Evolutionary conservation across 805 yeast genomes (phyloP).

Genomic region (Ogataea zsoltii): DNA sequence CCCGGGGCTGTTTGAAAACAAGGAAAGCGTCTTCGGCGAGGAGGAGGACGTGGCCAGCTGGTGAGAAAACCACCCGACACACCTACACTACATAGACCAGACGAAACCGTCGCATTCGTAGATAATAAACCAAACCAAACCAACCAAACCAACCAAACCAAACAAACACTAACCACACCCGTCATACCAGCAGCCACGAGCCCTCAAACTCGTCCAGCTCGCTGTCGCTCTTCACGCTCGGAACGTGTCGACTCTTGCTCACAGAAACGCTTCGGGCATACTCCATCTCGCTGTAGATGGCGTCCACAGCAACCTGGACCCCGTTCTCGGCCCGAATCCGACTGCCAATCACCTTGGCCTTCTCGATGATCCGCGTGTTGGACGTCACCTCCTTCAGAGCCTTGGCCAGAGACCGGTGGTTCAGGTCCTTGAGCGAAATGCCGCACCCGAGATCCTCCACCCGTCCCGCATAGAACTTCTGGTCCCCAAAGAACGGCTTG

Average conservation of each 20-base stretch:
- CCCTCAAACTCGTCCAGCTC: constrained; percentile 27
- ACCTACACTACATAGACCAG: not conserved
- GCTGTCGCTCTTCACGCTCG: constrained; percentile 16
- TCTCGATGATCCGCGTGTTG: constrained; percentile 63
- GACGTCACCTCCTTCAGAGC: constrained; percentile 72
- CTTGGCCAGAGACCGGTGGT: constrained; percentile 57
- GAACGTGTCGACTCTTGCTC: constrained; percentile 40
- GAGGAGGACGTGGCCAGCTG: constrained; percentile 95
- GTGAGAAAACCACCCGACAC: constrained; percentile 40
- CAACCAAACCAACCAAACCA: not conserved
- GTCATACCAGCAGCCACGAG: constrained; percentile 30
- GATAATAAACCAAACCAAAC: not conserved
- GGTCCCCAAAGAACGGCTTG: constrained; percentile 96
- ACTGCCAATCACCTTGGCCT: constrained; percentile 63
- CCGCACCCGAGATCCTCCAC: constrained; percentile 92
- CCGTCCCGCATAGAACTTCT: constrained; percentile 84
- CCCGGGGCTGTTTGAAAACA: constrained; percentile 44
- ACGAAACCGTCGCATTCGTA: not conserved
- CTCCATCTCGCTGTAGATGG: constrained; percentile 76
- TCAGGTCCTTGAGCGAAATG: constrained; percentile 64
- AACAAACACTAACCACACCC: too few relatives aligned
- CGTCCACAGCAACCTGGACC: constrained; percentile 70
- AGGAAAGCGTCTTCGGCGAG: constrained; percentile 84
- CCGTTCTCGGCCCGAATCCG: constrained; percentile 77
- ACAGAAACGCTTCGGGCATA: constrained; percentile 65